phyloP scores from a whole-genome alignment of 805 yeast genomes.

The Wickerhamomyces sydowiorum region DNA sequence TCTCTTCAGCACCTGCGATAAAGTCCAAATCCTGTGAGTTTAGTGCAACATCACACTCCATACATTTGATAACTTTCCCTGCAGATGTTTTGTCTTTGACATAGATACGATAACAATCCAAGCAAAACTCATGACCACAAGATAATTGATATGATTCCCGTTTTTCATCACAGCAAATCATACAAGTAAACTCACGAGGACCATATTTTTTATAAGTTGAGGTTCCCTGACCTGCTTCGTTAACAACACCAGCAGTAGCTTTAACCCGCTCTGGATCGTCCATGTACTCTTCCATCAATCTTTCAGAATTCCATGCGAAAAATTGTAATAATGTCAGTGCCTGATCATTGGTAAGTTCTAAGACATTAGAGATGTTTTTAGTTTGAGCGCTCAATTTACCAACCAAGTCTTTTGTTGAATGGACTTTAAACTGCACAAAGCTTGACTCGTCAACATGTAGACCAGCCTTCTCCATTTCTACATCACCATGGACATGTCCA shows the following conservation, averaged over 20 bases:
- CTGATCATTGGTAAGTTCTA: slow-evolving; percentile 32
- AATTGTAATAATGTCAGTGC: slow-evolving; percentile 39
- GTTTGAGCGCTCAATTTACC: slow-evolving; percentile 21
- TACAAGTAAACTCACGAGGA: slow-evolving; percentile 39
- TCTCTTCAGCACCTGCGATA: slow-evolving; percentile 29
- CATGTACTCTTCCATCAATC: slow-evolving; percentile 49
- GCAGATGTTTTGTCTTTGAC: slow-evolving; percentile 35
- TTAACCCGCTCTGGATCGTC: slow-evolving; percentile 34
- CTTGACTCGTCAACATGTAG: too few relatives aligned
- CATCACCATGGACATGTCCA: slow-evolving; percentile 10
- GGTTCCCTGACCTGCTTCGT: not conserved
- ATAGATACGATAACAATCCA: slow-evolving; percentile 61
- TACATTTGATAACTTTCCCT: slow-evolving; percentile 57
- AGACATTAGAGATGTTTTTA: slow-evolving; percentile 27
- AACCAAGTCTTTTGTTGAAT: slow-evolving; percentile 25
- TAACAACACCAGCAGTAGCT: slow-evolving; percentile 27
- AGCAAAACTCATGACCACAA: slow-evolving; percentile 72
- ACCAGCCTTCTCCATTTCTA: not conserved
- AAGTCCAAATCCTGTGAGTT: slow-evolving; percentile 34
- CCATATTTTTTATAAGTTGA: slow-evolving; percentile 1
- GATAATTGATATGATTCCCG: slow-evolving; percentile 41
- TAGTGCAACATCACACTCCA: slow-evolving; percentile 43
- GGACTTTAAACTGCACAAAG: slow-evolving; percentile 4
- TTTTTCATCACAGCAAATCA: slow-evolving; percentile 67
- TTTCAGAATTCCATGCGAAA: slow-evolving; percentile 56